These are phyloP conservation scores for Emiliania huxleyi DNA, from an alignment of 78 protist species.

Conservation along the genomic window DNA sequence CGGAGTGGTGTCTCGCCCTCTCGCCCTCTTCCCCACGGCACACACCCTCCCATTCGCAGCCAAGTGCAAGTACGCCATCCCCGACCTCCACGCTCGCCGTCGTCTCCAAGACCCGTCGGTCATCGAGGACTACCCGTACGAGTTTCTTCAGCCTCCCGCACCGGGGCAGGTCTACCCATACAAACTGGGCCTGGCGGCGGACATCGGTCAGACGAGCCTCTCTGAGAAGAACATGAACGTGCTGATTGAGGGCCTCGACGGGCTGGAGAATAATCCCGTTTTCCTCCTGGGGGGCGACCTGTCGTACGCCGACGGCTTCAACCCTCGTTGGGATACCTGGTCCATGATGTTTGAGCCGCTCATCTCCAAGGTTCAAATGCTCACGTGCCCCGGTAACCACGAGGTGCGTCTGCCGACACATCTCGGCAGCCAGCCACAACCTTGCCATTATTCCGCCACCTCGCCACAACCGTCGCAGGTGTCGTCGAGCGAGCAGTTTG, in stretches of 20 bases:
- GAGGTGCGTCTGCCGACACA: background rate
- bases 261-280: background rate
- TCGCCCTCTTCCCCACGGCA: too few species aligned
- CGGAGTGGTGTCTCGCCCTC: too few species aligned
- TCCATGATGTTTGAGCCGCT: background rate
- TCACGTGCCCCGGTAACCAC: slow-evolving; percentile 2
- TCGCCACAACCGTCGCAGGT: background rate
- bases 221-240: background rate
- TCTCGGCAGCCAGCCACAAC: too few species aligned
- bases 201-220: background rate
- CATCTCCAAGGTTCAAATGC: background rate
- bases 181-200: background rate
- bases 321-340: background rate
- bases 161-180: too few species aligned
- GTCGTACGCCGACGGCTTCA: slow-evolving; percentile 16
- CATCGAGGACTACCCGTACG: too few species aligned
- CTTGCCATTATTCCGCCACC: background rate
- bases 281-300: slow-evolving; percentile 25
- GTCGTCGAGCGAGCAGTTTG: background rate
- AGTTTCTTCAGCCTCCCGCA: too few species aligned
- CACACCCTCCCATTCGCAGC: too few species aligned
- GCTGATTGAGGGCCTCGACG: background rate
- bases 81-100: too few species aligned
- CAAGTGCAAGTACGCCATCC: too few species aligned
- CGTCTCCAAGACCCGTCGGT: too few species aligned